These are phyloP conservation scores for Cladophialophora psammophila DNA, from an alignment of 2,329 filamentous ascomycete species.

Conservation along the genomic window DNA sequence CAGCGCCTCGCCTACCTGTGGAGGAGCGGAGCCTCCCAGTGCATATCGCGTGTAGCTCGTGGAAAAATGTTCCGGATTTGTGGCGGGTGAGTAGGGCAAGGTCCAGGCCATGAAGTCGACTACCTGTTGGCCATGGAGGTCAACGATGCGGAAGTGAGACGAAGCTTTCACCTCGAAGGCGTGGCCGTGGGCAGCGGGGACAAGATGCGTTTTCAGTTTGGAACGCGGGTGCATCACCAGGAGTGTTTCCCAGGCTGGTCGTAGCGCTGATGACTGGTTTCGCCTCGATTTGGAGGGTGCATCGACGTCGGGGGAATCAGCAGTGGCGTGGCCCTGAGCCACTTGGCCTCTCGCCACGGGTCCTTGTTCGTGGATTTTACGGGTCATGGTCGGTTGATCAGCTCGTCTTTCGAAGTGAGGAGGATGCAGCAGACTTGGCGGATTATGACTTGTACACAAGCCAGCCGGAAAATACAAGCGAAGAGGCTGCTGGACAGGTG, in stretches of 20 bases:
- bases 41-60: slow-evolving; percentile 51
- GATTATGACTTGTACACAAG: not conserved
- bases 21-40: slow-evolving; percentile 45
- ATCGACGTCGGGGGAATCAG: not conserved
- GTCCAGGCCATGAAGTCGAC: slow-evolving; percentile 52
- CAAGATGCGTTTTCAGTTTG: slow-evolving; percentile 21
- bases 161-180: slow-evolving; percentile 48
- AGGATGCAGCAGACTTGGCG: not conserved
- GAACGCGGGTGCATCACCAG: slow-evolving; percentile 10
- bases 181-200: slow-evolving; percentile 38
- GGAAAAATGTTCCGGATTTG: slow-evolving; percentile 45
- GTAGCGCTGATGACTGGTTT: not conserved
- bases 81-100: slow-evolving; percentile 30
- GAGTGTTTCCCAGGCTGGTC: slow-evolving; percentile 14
- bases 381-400: not conserved
- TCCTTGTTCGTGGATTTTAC: not conserved
- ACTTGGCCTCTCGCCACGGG: not conserved
- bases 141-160: slow-evolving; percentile 49
- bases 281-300: not conserved
- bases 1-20: slow-evolving; percentile 47
- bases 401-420: not conserved
- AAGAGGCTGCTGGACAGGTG: not conserved
- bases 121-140: slow-evolving; percentile 51
- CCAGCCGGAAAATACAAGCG: not conserved
- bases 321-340: not conserved